Base-by-base conservation (phyloP, 179 eudicot genomes). In the Camellia oleifera region DNA sequence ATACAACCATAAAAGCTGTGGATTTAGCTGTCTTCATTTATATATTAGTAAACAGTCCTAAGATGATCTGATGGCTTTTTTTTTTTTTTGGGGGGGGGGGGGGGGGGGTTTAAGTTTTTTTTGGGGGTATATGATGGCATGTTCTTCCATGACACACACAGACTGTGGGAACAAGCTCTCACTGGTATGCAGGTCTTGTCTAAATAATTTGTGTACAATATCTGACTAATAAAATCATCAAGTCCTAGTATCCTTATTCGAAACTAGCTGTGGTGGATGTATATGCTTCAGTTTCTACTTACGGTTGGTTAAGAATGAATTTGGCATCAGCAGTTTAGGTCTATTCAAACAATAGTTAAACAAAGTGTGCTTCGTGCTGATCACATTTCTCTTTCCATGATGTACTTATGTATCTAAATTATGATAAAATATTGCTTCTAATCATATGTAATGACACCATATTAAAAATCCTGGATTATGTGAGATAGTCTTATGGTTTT, bases 281-380 rank as follows among this genome's bases (percentile, higher is more conserved):
- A 44, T 9, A 46, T 18, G 26, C 65, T 61, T 61, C 65, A 17
- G 8, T 61, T 20, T 61, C 65, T 61, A 61, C 14, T 69, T 45
- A 69, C 2, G 20, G 54, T 15, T 69, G 15, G n/a, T 46, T 45
- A 7, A 44, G 45, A 44, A 12, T 69, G 23, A 69, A 45, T 15
- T 45, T 42, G 53, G 73, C 53, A 14, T 13, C 10, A 5, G 1
- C 1, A 5, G 13, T 15, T 40, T 23, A 3, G 23, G 23, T 17
- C 65, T 5, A 61, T 61, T 4, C 7, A 5, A 17, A 15, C 5
- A 15, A 15, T 20, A 23, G 26, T 68, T 68, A 42, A 42, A 32
- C 5, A 68, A 68, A 68, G 69, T 68, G 7, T 12, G 72, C 65
- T 68, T 68, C 3, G 13, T 68, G 69, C 69, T 68, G 42, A 68